These are phyloP conservation scores for Melianthus villosus DNA, from an alignment of 441 rosid species.

Conservation along the genomic window DNA sequence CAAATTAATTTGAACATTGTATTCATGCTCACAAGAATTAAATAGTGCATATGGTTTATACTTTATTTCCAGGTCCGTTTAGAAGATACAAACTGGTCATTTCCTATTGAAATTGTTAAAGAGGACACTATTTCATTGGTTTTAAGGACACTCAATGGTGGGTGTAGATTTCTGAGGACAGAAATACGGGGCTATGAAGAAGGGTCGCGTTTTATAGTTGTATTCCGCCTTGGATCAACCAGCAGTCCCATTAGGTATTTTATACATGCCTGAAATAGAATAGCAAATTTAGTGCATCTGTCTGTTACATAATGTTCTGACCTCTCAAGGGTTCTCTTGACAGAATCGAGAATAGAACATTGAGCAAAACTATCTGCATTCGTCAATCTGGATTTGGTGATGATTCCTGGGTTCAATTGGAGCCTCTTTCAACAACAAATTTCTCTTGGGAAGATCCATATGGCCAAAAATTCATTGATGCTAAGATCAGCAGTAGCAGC, in stretches of 20 bases:
- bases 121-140: slow-evolving; percentile 85
- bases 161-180: slow-evolving; percentile 39
- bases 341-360: slow-evolving; percentile 90
- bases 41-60: not conserved
- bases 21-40: too few species aligned
- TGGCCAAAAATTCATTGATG: slow-evolving; percentile 70
- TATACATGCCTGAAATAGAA: not conserved
- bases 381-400: slow-evolving; percentile 90
- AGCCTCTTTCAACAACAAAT: slow-evolving; percentile 54
- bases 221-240: slow-evolving; percentile 73
- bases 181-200: slow-evolving; percentile 97
- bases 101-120: slow-evolving; percentile 64
- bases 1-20: too few species aligned
- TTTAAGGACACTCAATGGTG: slow-evolving; percentile 48
- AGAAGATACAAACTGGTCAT: slow-evolving; percentile 86
- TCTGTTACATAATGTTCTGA: slow-evolving; percentile 4
- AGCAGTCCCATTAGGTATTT: slow-evolving; percentile 81
- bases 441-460: slow-evolving; percentile 97
- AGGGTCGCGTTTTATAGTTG: slow-evolving; percentile 92
- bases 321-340: slow-evolving; percentile 13
- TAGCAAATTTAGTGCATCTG: not conserved
- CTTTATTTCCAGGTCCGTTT: slow-evolving; percentile 44
- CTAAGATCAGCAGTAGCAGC: slow-evolving; percentile 35
- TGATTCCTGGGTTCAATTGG: slow-evolving; percentile 56
- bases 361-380: slow-evolving; percentile 39